Evolutionary conservation across 2,329 filamentous ascomycete genomes (phyloP), one percentile per base, ranked within the genome.

Genomic region (Zalaria obscura): DNA sequence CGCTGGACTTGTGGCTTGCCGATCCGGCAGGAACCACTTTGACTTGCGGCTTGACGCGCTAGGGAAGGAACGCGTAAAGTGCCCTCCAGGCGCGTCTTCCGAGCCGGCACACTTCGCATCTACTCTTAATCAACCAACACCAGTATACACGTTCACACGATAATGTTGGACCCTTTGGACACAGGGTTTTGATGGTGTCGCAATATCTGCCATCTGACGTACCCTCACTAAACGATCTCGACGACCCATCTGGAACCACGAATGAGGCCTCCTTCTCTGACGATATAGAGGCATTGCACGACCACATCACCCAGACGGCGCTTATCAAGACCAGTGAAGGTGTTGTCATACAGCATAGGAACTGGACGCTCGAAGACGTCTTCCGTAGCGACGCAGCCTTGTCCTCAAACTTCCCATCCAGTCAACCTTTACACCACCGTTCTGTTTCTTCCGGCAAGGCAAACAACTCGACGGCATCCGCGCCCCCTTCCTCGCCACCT

Each of bases 301-400:
- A 71, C 35, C 46, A 70, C 36, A 62, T 70, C 47, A 63, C 65
- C 34, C 68, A 72, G 48, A 57, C 57, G 10, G 61, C 51, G 27
- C 54, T 55, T 27, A 56, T 53, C 41, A 68, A 69, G 50, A 66
- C 55, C 11, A 60, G 54, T 35, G 52, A 60, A 38, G 61, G 66
- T 27, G 55, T 68, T 10, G 68, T 72, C 4, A 71, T 74, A 40
- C 68, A 70, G 41, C 66, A 74, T 49, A 58, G 70, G 41, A 62
- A 61, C 43, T 73, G 68, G 65, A 62, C 61, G 36, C 47, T 63
- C 6, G 49, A 49, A 32, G 68, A 72, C 33, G 57, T 61, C 10
- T 73, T 73, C 48, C 57, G 60, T 44, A 73, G 68, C 47, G 70
- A 73, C 43, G 63, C 58, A 38, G 64, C 69, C 44, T 49, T n/a